Base-by-base conservation (phyloP, 2,329 filamentous ascomycete genomes). In the Aureobasidium pullulans region DNA sequence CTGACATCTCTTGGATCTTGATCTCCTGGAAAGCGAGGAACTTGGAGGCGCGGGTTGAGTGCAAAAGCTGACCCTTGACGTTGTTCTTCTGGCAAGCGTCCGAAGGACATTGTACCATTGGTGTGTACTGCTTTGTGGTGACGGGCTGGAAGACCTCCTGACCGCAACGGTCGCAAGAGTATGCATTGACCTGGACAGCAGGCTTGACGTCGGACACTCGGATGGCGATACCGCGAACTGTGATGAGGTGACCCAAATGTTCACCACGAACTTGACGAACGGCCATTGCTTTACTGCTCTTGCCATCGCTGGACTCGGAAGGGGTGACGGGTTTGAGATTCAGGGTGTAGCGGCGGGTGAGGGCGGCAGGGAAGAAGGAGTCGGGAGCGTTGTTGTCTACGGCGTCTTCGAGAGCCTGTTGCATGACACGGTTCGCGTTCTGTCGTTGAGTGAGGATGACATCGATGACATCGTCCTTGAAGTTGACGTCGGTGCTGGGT, bases 1-100 rank as follows among this genome's bases (percentile, higher is more conserved):
- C 94, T n/a, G 94, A 91, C 85, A 97, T 90, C 72, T 99, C 94
- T 75, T 99, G 94, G 60, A 99, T 91, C 77, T 97, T 97, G 75
- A 97, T 85, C 74, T 99, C 94, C 74, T 99, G 94, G 78, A 99
- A 99, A 3, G 94, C 91, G 68, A 96, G 77, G 70, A 97, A 99
- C 69, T 97, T 99, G 54, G 92, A 96, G 0, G 93, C 94, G 67
- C 94, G 84, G n/a, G 92, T 95, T 0, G 93, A 96, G 39, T 56
- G 84, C 72, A 96, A 93, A 40, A 99, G 82, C 72, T 96, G 90
- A 16, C 94, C 94, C 73, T 94, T 96, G 66, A 90, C 84, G 72
- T 96, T 91, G 74, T 96, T 97, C 62, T 82, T 81, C 71, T 87
- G 85, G 79, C 94, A 99, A 66, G 96, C 90, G n/a, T 85, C 77